Conservation (phyloP, 441 rosid genomes). For the Pelargonium myrrhifolium region DNA sequence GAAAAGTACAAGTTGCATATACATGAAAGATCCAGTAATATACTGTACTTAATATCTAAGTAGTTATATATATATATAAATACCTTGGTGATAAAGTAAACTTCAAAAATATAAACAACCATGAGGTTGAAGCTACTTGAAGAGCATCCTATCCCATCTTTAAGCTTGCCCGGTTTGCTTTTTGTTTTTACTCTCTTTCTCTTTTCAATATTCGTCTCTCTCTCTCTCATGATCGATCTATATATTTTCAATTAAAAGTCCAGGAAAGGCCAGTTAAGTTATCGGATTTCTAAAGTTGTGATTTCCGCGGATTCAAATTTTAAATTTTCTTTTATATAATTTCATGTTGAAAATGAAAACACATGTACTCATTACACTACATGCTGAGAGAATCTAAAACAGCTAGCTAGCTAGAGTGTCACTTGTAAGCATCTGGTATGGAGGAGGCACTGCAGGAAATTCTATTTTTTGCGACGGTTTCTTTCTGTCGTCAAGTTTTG, state of each 20-base stretch:
- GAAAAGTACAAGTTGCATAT: too few relatives aligned
- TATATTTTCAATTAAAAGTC: neutral
- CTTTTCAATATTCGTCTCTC: neutral
- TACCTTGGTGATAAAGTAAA: neutral
- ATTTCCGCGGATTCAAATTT: neutral
- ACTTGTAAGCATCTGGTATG: neutral
- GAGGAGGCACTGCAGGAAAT: too few relatives aligned
- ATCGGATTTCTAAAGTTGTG: neutral
- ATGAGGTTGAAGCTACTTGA: neutral
- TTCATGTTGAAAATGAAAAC: too few relatives aligned
- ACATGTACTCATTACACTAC: too few relatives aligned
- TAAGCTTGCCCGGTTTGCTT: neutral
- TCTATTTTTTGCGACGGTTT: too few relatives aligned
- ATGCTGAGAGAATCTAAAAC: neutral
- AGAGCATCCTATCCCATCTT: neutral
- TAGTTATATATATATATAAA: too few relatives aligned
- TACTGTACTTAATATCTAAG: neutral
- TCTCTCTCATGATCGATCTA: neutral
- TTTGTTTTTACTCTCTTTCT: neutral
- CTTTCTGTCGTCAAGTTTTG: too few relatives aligned
- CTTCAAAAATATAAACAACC: neutral
- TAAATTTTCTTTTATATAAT: too few relatives aligned
- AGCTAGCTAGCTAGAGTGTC: neutral
- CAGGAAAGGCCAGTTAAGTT: too few relatives aligned
- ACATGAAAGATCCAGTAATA: too few relatives aligned